Evolutionary conservation across 2,329 filamentous ascomycete species (phyloP).

Genomic region (Emericellopsis cladophorae): DNA sequence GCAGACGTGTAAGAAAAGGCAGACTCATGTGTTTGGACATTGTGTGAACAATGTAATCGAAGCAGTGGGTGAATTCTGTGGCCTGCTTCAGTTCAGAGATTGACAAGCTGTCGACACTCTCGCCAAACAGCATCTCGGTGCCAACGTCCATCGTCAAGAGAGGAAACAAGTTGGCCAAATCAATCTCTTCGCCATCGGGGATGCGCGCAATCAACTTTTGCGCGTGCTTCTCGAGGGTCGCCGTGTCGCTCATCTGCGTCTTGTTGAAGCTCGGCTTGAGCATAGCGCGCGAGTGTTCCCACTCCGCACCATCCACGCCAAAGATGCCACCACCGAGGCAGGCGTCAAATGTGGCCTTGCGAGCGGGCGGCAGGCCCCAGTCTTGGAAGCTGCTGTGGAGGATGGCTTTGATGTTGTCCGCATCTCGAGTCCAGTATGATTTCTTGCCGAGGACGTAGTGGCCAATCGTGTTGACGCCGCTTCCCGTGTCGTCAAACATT

Average conservation of each 20-base stretch:
- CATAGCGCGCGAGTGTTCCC: neutral
- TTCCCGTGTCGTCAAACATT: neutral
- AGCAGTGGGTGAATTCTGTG: neutral
- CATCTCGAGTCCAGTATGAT: neutral
- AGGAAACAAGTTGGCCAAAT: neutral
- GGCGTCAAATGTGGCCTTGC: neutral
- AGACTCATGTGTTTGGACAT: neutral
- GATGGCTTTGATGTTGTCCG: neutral
- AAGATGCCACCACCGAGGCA: neutral
- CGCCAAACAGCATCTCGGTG: neutral
- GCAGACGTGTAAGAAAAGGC: neutral
- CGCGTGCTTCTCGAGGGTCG: neutral
- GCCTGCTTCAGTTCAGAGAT: neutral
- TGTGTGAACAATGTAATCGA: neutral
- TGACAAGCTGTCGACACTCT: neutral
- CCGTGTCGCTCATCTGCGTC: neutral
- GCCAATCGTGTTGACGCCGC: neutral
- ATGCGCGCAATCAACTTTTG: neutral
- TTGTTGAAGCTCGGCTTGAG: neutral
- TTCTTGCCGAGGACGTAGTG: neutral
- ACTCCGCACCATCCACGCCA: neutral
- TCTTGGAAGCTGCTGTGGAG: neutral
- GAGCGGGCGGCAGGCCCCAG: neutral
- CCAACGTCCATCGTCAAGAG: neutral
- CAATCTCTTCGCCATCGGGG: neutral